Base-by-base conservation (phyloP, 2,329 filamentous ascomycete species). In the Reticulascus tulasneorum region DNA sequence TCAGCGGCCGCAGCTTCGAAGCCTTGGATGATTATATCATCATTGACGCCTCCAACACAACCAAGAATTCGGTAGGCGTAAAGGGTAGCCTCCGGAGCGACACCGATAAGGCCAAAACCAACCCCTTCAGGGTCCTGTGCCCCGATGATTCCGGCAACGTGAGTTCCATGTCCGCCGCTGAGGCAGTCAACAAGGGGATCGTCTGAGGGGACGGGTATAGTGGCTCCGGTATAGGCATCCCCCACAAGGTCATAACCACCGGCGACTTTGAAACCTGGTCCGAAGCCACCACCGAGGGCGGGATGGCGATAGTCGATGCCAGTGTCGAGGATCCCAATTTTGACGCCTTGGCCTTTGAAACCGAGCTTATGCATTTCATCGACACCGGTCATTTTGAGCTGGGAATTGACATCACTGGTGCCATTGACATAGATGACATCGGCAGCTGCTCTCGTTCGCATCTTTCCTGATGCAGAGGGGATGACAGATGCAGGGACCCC, bases 401-500 rank as follows among this genome's bases (percentile, higher is more conserved):
- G 37, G 9, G 38, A 38, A 2, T 29, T 21, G 5, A 40, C 29
- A 11, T 40, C 38, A 18, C 38, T 40, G 11, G 34, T 40, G 9
- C 38, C 34, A 9, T 38, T 40, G 24, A 40, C 31, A 9, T 23
- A 27, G 6, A 29, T 29, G 26, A 40, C 34, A 16, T 38, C 10
- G 5, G 38, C 38, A 8, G 25, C 21, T 4, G 24, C 34, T 26
- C 34, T 28, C 22, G 26, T 9, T 5, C 29, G 29, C 22, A 11
- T 30, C 16, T n/a, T n/a, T 15, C 25, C 29, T 2, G 18, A 15
- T 8, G 26, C 6, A 7, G 23, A 8, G 6, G 41, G 11, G 9
- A 27, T 33, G 26, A 10, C 66, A 67, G 9, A 62, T 56, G 62
- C 67, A 66, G 42, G 67, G 18, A 74, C 47, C 29, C 65, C 58